Evolutionary conservation across 352 stramenopile species (phyloP).

Genomic region (Phytophthora multivora): DNA sequence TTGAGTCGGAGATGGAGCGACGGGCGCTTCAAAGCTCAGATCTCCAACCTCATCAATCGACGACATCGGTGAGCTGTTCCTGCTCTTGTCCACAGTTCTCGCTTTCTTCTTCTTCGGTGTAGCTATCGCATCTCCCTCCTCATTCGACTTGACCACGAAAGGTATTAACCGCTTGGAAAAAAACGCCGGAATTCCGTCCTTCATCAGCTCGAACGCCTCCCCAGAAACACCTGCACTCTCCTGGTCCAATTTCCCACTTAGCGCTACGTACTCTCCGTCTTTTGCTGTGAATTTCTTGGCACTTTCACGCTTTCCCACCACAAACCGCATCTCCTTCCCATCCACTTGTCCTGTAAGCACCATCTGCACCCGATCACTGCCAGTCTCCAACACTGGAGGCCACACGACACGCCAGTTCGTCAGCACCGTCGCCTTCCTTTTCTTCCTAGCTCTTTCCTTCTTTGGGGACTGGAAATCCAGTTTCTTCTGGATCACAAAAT

Average conservation of each 20-base stretch:
- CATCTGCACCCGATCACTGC: conserved; percentile 24
- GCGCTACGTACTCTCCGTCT: conserved; percentile 40
- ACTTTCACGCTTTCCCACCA: conserved; percentile 48
- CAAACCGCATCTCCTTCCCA: conserved; percentile 28
- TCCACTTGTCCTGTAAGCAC: conserved; percentile 45
- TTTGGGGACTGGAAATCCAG: conserved; percentile 32
- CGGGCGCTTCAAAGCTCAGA: not conserved
- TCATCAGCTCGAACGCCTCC: conserved; percentile 51
- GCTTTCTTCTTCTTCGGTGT: conserved; percentile 18
- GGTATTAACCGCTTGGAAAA: conserved; percentile 40
- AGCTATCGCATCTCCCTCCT: not conserved
- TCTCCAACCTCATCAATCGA: conserved; percentile 12
- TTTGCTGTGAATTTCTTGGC: conserved; percentile 47
- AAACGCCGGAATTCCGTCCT: conserved; percentile 56
- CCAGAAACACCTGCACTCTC: conserved; percentile 43
- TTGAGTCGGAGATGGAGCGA: conserved; percentile 1
- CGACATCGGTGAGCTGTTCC: conserved; percentile 17
- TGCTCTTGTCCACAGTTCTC: not conserved
- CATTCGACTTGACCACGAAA: conserved; percentile 21
- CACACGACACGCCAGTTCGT: conserved; percentile 39
- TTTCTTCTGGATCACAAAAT: conserved; percentile 46
- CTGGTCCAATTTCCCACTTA: conserved; percentile 51
- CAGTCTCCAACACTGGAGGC: conserved; percentile 19
- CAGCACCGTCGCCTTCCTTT: conserved; percentile 24
- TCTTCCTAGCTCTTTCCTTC: conserved; percentile 16